A percentile compares a stretch with the other conserved stretches of the same genome.
Evolutionary conservation across 805 yeast genomes (phyloP).

Genomic region (Ogataea trehaloabstinens): DNA sequence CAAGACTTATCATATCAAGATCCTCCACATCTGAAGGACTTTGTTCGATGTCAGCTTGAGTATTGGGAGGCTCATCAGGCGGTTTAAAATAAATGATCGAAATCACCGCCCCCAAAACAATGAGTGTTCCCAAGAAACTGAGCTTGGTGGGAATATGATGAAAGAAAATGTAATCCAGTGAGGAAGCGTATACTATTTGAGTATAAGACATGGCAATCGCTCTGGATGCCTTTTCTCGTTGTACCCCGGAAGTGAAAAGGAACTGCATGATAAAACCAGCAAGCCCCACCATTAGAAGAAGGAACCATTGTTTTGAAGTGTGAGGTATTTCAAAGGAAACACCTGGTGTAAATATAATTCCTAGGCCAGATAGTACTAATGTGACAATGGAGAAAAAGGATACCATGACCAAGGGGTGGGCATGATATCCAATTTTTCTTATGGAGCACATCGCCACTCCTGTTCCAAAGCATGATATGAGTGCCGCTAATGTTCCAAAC

Average conservation of each 20-base stretch:
- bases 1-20: conserved; percentile 1
- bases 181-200: conserved; percentile 71
- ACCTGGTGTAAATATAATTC: conserved; percentile 56
- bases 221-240: conserved; percentile 73
- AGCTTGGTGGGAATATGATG: conserved; percentile 67
- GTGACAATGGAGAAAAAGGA: conserved; percentile 69
- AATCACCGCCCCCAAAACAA: conserved; percentile 66
- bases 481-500: conserved; percentile 61
- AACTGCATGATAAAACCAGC: conserved; percentile 85
- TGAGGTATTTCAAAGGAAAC: conserved; percentile 60
- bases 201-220: conserved; percentile 75
- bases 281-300: conserved; percentile 61
- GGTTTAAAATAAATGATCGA: conserved; percentile 56
- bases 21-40: background rate
- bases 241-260: conserved; percentile 76
- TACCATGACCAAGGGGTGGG: conserved; percentile 79
- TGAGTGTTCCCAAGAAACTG: conserved; percentile 64
- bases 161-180: conserved; percentile 74
- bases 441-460: conserved; percentile 67
- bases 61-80: conserved; percentile 21
- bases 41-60: background rate
- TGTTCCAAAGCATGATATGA: conserved; percentile 69
- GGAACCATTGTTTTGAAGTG: conserved; percentile 61
- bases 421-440: conserved; percentile 70
- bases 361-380: conserved; percentile 50